Base-by-base conservation (phyloP, 257 asterid species). In the Gynochthodes officinalis region DNA sequence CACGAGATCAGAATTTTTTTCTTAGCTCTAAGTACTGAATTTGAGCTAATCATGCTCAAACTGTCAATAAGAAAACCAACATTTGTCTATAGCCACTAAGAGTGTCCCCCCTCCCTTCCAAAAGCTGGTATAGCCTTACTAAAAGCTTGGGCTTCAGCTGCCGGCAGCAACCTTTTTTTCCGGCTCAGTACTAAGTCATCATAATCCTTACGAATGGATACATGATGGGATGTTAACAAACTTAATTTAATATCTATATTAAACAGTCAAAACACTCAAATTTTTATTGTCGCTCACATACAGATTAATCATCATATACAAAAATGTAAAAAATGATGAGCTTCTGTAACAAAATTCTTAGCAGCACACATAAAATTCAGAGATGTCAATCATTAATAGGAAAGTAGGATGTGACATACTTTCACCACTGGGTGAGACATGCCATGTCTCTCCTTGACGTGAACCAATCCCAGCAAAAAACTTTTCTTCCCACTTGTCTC, bases 381-480 rank as follows among this genome's bases (percentile, higher is more conserved):
- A 74, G 21, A 73, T 46, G 27, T 11, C 44, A 67, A 46, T 42
- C 61, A 44, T 28, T 39, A 58, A 10, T 44, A 48, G 21, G 60
- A 42, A 69, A 30, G 49, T 37, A 60, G 32, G 35, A 9, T 35
- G 42, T n/a, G 4, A 78, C 92, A 5, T 89, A 94, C 99, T 88
- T 76, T 90, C 91, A 76, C 78, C 81, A 33, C 73, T 70, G 19
- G 97, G 96, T 32, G 94, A 83, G 75, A 86, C 92, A 62, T 92
- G 98, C 99, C 99, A 95, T 11, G 99, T 95, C 86, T 95, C 99
- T 55, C 99, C 99, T 82, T 92, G 99, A 46, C 99, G 90, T 2
- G 98, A 89, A 72, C 99, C 99, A 76, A 95, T 90, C 80, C 95
- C 96, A 74, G 91, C 82, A 60, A 90, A 92, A 76, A 95, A 95